Evolutionary conservation across 1,139 yeast genomes (phyloP).

Genomic region (Hemisphaericaspora subhashii): DNA sequence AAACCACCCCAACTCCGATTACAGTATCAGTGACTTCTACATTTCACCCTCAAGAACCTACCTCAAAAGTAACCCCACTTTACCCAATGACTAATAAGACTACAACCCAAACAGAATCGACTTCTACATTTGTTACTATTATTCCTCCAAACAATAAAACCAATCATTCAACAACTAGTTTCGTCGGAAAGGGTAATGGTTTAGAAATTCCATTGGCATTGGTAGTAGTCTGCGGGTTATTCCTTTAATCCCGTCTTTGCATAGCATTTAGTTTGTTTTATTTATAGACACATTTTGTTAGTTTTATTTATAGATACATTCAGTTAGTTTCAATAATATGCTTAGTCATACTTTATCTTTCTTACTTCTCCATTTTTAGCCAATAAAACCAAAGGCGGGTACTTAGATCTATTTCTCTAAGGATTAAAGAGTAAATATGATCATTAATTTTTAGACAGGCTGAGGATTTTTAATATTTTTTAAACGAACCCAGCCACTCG

Average conservation of each 20-base stretch:
- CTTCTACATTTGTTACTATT: background rate
- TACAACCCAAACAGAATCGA: background rate
- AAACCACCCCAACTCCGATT: background rate
- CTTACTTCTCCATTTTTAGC: no score
- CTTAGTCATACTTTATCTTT: no score
- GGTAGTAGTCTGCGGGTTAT: background rate
- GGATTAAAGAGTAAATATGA: no score
- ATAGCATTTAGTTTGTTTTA: background rate
- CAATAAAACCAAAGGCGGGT: no score
- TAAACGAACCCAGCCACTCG: no score
- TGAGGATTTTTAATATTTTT: no score
- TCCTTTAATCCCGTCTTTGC: background rate
- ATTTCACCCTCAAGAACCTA: slow-evolving; percentile 1
- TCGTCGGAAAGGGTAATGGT: background rate
- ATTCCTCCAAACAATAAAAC: slow-evolving; percentile 1
- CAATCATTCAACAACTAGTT: slow-evolving; percentile 1
- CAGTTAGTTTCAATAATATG: no score
- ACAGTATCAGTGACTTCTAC: background rate
- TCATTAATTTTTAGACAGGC: no score
- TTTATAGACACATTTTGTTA: background rate
- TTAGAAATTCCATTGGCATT: slow-evolving; percentile 2
- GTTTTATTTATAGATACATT: no score
- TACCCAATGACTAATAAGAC: slow-evolving; percentile 1
- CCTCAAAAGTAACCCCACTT: background rate
- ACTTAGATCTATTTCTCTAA: no score